Conservation (phyloP, 805 yeast species). For the Torulaspora maleeae region DNA sequence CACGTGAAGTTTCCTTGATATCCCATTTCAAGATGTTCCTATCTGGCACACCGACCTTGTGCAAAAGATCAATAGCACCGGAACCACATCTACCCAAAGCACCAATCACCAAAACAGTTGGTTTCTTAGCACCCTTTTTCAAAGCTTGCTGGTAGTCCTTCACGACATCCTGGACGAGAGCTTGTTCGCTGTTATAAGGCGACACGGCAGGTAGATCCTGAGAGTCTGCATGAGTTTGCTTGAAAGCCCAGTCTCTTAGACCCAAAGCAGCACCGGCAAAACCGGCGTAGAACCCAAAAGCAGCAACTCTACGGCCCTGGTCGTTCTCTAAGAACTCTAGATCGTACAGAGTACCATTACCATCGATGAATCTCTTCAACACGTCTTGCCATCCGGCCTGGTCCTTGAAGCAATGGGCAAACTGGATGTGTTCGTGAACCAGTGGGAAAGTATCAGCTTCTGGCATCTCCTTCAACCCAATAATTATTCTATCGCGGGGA, state of each 20-base stretch:
- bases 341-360: conserved; percentile 87
- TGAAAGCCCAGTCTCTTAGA: conserved; percentile 88
- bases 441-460: conserved; percentile 87
- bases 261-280: conserved; percentile 99
- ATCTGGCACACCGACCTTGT: conserved; percentile 83
- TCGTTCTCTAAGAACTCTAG: conserved; percentile 92
- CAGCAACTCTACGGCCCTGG: conserved; percentile 97
- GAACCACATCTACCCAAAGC: conserved; percentile 98
- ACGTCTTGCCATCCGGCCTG: conserved; percentile 98
- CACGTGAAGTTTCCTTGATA: conserved; percentile 90
- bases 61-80: conserved; percentile 85
- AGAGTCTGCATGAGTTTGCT: conserved; percentile 63
- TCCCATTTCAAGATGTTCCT: conserved; percentile 88
- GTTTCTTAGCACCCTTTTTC: conserved; percentile 59
- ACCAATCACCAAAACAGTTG: conserved; percentile 86
- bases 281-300: conserved; percentile 99
- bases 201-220: conserved; percentile 73
- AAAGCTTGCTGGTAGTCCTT: conserved; percentile 53
- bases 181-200: conserved; percentile 78
- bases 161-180: conserved; percentile 67
- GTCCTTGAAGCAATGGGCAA: conserved; percentile 97
- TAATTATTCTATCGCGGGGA: conserved; percentile 82
- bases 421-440: conserved; percentile 93
- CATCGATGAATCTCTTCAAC: conserved; percentile 79
- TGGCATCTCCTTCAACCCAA: conserved; percentile 94